Percentiles rank a stretch among this genome's conserved stretches.
These are phyloP conservation scores for Voacanga thouarsii DNA, from an alignment of 257 asterid species.

Conservation along the genomic window DNA sequence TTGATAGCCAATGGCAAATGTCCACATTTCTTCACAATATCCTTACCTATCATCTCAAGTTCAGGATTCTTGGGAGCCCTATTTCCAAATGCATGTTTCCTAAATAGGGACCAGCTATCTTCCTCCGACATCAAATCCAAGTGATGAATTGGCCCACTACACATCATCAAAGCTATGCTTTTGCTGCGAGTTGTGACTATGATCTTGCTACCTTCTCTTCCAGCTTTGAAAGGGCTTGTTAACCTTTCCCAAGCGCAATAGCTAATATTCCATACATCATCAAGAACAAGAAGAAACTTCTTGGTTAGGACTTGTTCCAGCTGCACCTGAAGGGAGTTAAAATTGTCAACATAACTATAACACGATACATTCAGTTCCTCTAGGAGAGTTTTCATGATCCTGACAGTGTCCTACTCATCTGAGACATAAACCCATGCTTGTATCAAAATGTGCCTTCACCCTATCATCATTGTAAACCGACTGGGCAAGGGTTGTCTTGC, in stretches of 20 bases:
- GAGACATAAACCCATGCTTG: slow-evolving; percentile 51
- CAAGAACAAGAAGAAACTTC: slow-evolving; percentile 45
- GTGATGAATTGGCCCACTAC: slow-evolving; percentile 25
- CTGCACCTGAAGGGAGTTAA: slow-evolving; percentile 36
- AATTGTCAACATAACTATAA: slow-evolving; percentile 33
- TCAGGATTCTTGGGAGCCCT: slow-evolving; percentile 26
- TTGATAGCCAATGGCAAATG: slow-evolving; percentile 50
- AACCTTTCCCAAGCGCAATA: slow-evolving; percentile 33
- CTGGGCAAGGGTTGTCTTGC: slow-evolving; percentile 49
- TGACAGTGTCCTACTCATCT: slow-evolving; percentile 37
- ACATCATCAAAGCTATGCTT: slow-evolving; percentile 32
- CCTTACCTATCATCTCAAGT: slow-evolving; percentile 38
- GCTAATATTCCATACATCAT: slow-evolving; percentile 47
- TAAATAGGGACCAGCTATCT: slow-evolving; percentile 6
- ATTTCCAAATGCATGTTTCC: slow-evolving; percentile 39
- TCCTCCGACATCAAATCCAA: slow-evolving; percentile 36
- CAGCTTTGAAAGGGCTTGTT: slow-evolving; percentile 40
- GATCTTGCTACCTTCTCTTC: slow-evolving; percentile 36
- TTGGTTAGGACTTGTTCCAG: slow-evolving; percentile 40
- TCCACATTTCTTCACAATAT: slow-evolving; percentile 47
- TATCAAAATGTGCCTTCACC: slow-evolving; percentile 34
- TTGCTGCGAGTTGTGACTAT: slow-evolving; percentile 48
- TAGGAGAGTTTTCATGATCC: slow-evolving; percentile 38
- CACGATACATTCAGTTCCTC: not conserved
- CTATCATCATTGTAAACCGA: slow-evolving; percentile 42